Conservation (phyloP, 2,329 filamentous ascomycete genomes). For the Aspergillus oerlinghausenensis region DNA sequence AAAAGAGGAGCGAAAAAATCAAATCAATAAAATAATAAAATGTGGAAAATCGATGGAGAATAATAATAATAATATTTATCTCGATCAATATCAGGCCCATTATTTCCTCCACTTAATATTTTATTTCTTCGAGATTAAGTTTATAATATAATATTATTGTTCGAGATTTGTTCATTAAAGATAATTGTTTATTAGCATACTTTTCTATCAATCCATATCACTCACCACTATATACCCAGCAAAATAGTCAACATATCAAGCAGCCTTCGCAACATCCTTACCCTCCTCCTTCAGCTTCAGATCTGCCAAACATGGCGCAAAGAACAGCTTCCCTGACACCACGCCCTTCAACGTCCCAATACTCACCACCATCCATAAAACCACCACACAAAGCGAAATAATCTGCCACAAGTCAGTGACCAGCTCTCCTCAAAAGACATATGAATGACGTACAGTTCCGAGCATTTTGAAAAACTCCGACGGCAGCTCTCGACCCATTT, state of each 20-base stretch:
- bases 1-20: slow-evolving; percentile 13
- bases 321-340: slow-evolving; percentile 48
- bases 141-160: background rate
- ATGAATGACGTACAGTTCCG: slow-evolving; percentile 41
- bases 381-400: slow-evolving; percentile 47
- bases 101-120: background rate
- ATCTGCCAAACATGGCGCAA: slow-evolving; percentile 51
- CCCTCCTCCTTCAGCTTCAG: slow-evolving; percentile 18
- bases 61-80: slow-evolving; percentile 6
- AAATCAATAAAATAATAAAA: slow-evolving; percentile 20
- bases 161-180: no score
- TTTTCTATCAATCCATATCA: background rate
- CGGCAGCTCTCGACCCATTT: slow-evolving; percentile 48
- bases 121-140: no score
- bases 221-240: background rate
- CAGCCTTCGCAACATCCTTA: slow-evolving; percentile 13
- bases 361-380: slow-evolving; percentile 55
- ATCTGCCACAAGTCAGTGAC: slow-evolving; percentile 29
- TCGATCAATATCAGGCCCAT: slow-evolving; percentile 5
- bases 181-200: background rate
- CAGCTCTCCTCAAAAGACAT: background rate
- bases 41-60: slow-evolving; percentile 15
- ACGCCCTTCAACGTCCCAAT: slow-evolving; percentile 47
- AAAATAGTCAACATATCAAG: slow-evolving; percentile 10
- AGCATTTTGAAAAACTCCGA: slow-evolving; percentile 54